phyloP scores from a whole-genome alignment of 306 rosid species.

The Hylodesmum podocarpum region DNA sequence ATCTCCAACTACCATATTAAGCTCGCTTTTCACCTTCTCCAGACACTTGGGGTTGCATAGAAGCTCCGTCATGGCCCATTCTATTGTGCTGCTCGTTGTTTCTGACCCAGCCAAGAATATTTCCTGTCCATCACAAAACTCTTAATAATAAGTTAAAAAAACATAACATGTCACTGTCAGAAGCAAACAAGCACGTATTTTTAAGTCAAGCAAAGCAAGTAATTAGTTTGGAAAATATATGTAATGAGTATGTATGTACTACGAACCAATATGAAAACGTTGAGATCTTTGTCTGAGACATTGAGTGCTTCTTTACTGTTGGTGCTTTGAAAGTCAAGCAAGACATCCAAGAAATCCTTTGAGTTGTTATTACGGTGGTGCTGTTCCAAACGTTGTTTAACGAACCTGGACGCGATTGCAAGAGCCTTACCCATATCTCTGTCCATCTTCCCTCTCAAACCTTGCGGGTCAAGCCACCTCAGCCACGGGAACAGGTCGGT shows the following conservation, averaged over 20 bases:
- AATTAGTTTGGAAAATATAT: no score
- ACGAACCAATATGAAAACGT: conserved; percentile 53
- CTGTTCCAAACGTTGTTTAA: conserved; percentile 38
- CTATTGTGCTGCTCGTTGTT: conserved; percentile 51
- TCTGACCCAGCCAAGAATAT: conserved; percentile 63
- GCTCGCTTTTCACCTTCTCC: conserved; percentile 44
- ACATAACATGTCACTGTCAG: no score
- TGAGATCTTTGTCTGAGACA: conserved; percentile 48
- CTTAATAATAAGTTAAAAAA: no score
- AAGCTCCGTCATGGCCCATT: conserved; percentile 62
- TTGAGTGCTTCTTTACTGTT: conserved; percentile 38
- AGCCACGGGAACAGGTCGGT: conserved; percentile 57
- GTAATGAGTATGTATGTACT: no score
- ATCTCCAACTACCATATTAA: conserved; percentile 27
- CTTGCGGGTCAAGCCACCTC: conserved; percentile 55
- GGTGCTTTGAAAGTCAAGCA: conserved; percentile 51
- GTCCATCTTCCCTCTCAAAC: conserved; percentile 48
- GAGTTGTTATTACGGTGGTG: background rate
- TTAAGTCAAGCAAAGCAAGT: no score
- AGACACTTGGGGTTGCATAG: conserved; percentile 29
- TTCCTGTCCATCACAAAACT: conserved; percentile 38
- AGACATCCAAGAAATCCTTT: conserved; percentile 57
- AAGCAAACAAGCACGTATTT: no score
- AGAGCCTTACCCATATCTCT: conserved; percentile 54
- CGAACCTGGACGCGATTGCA: conserved; percentile 42